phyloP scores from a whole-genome alignment of 2,329 filamentous ascomycete species.

The Neofusicoccum laricinum region DNA sequence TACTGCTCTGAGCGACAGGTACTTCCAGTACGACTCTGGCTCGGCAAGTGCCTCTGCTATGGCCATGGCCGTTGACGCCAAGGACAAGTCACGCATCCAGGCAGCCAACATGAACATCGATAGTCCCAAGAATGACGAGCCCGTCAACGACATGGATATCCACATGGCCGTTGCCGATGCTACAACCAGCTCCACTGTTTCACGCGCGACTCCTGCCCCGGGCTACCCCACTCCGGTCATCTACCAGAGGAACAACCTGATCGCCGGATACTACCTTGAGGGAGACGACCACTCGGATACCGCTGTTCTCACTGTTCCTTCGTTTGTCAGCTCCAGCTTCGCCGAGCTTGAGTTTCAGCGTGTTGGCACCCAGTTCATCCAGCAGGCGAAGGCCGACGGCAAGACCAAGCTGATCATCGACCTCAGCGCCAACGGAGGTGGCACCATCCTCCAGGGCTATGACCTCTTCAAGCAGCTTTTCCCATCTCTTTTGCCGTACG shows the following conservation, averaged over 20 bases:
- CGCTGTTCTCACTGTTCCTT: conserved; percentile 44
- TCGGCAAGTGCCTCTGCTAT: background rate
- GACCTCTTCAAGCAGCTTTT: conserved; percentile 60
- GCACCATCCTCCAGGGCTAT: conserved; percentile 58
- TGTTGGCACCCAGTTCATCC: conserved; percentile 42
- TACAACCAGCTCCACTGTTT: conserved; percentile 21
- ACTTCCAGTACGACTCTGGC: conserved; percentile 29
- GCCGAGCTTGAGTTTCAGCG: conserved; percentile 39
- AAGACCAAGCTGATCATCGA: conserved; percentile 63
- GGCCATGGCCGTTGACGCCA: conserved; percentile 4
- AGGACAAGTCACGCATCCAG: conserved; percentile 3
- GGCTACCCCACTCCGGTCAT: conserved; percentile 36
- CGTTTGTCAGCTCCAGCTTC: conserved; percentile 34
- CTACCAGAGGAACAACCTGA: conserved; percentile 37
- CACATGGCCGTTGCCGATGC: conserved; percentile 5
- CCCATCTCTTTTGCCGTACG: conserved; percentile 49
- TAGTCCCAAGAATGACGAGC: background rate
- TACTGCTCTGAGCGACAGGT: conserved; percentile 38
- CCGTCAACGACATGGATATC: background rate
- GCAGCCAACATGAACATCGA: conserved; percentile 3
- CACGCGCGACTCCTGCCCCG: conserved; percentile 23
- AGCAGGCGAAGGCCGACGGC: conserved; percentile 45
- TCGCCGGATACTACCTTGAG: conserved; percentile 46
- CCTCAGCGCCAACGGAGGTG: conserved; percentile 57
- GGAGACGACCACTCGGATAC: conserved; percentile 45